These are phyloP conservation scores for Betula pendula DNA, from an alignment of 306 rosid species.

Conservation along the genomic window DNA sequence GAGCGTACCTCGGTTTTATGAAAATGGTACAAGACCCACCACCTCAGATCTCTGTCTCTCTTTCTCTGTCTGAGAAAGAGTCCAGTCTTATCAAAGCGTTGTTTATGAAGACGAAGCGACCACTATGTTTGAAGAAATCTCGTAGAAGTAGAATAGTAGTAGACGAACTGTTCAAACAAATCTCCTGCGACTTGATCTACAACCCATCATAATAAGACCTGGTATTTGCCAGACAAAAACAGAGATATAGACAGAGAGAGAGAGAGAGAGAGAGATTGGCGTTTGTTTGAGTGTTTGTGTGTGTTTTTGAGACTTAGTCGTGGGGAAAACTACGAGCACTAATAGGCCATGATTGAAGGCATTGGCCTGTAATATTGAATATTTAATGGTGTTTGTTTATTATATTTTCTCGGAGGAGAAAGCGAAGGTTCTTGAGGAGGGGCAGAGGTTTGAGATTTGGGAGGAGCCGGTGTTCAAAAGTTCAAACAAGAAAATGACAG, in stretches of 20 bases:
- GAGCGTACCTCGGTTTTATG: conserved; percentile 19
- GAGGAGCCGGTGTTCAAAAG: too few species aligned
- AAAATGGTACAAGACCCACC: neutral
- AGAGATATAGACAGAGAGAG: neutral
- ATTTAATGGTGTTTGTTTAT: too few species aligned
- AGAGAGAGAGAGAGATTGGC: conserved; percentile 16
- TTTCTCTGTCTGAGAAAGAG: conserved; percentile 18
- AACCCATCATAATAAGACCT: neutral
- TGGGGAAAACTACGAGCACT: conserved; percentile 61
- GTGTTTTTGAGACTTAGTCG: conserved; percentile 42
- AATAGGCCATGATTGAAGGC: conserved; percentile 50
- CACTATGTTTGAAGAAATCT: conserved; percentile 12
- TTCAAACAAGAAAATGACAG: too few species aligned
- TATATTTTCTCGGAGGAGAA: too few species aligned
- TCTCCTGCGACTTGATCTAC: conserved; percentile 6
- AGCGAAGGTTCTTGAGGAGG: too few species aligned
- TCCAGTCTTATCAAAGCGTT: conserved; percentile 6
- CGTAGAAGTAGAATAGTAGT: neutral
- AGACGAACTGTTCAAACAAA: conserved; percentile 18
- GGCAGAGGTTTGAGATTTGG: too few species aligned
- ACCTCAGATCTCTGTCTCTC: neutral
- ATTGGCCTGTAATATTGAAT: neutral
- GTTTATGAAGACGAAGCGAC: neutral
- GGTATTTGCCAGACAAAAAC: neutral
- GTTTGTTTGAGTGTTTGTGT: too few species aligned